Evolutionary conservation across 176 grass and related monocot genomes (phyloP), one percentile per base, ranked within the genome.

Genomic region (Avena atlantica): DNA sequence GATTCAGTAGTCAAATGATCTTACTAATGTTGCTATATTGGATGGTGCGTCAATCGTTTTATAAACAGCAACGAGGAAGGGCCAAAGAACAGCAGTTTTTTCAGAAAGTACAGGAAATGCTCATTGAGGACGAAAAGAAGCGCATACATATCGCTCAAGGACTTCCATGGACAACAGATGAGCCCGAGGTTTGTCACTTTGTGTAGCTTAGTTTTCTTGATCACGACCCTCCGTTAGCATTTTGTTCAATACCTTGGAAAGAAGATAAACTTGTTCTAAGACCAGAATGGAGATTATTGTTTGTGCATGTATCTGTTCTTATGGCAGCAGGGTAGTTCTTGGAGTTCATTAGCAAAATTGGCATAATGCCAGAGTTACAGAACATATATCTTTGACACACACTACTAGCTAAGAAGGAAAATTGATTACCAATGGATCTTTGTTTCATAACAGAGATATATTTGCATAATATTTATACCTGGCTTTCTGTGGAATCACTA

Each of bases 161-260:
- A 65, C 84, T 99, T 73, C 92, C 97, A 0, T 99, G 94, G 94
- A 99, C 97, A 68, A 99, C 92, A 4, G 94, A 96, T 27, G 97
- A 99, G 62, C 94, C 97, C 19, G 92, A 99, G 91, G 97, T 99
- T 52, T 59, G 65, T 79, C 44, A 52, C 49, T 51, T 31, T 76
- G 62, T 29, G 21, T 17, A 29, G 48, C 25, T 42, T 42, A 76
- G 7, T 69, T 66, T 52, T 75, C 48, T 82, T 80, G 10, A 79
- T 74, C 37, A 70, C 45, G 76, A 19, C 29, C 48, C 11, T 68
- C 7, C 45, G 14, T 59, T 69, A 59, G 3, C 70, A 61, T 70
- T 69, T 48, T 50, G 8, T 78, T 17, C 6, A 0, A 75, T 20
- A 70, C 36, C 11, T 20, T 67, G 15, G 55, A 27, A 29, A 7